These are phyloP conservation scores for Cunninghamia lanceolata DNA, from an alignment of 75 land plant genomes.

Conservation along the genomic window DNA sequence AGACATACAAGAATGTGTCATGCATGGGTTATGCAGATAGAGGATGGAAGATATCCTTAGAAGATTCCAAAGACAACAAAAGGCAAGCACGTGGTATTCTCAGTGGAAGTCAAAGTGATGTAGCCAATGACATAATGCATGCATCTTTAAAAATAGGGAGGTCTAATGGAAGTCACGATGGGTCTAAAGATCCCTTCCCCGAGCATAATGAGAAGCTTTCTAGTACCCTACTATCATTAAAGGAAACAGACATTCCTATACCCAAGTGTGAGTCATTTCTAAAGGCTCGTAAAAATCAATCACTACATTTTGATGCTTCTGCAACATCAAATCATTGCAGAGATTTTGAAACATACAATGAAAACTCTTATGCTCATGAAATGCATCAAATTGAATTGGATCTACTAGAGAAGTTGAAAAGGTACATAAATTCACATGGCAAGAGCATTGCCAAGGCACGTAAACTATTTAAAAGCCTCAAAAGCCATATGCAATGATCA, in stretches of 20 bases:
- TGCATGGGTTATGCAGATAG: background rate
- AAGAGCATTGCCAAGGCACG: too few species aligned
- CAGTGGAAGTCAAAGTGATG: too few species aligned
- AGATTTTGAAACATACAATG: background rate
- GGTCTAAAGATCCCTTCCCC: background rate
- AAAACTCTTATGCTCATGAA: background rate
- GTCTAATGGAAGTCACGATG: background rate
- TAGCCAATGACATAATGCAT: too few species aligned
- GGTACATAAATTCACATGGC: too few species aligned
- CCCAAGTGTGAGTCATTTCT: background rate
- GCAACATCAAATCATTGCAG: background rate
- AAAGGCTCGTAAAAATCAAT: background rate
- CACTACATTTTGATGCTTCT: background rate
- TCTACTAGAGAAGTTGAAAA: constrained; percentile 3
- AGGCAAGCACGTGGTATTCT: too few species aligned
- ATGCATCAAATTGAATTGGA: background rate
- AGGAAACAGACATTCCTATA: background rate
- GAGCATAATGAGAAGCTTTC: constrained; percentile 8
- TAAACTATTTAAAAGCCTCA: too few species aligned
- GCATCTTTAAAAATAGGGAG: too few species aligned
- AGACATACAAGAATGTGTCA: background rate
- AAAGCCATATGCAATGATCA: too few species aligned
- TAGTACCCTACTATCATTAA: constrained; percentile 5
- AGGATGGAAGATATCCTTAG: background rate
- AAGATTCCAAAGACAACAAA: constrained; percentile 2